Evolutionary conservation across 306 rosid species (phyloP), one percentile per base, ranked within the genome.

Genomic region (Senna siamea): DNA sequence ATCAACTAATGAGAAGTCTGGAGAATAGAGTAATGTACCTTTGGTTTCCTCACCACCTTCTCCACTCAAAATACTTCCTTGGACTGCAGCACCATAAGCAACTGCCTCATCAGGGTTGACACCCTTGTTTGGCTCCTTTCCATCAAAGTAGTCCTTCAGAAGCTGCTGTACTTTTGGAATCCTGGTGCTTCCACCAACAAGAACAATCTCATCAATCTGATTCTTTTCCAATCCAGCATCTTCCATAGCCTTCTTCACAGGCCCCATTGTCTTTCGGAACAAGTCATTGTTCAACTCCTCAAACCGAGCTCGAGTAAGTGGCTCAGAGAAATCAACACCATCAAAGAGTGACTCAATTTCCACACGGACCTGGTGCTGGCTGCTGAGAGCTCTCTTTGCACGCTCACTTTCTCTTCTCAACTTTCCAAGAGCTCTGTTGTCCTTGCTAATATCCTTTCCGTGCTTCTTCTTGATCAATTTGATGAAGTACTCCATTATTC

Each of bases 361-460:
- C 81, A 93, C 97, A 3, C 97, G 97, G 87, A 93, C 80, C 61
- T 95, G 99, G 80, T 95, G 99, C 93, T 95, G 99, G 89, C 98
- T 95, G 71, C 99, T 92, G 34, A 95, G 96, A 70, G 99, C 97
- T 81, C 99, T 95, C 91, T 95, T 95, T 70, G 99, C 99, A 19
- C 99, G 92, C 83, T 95, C 99, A 30, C 74, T 61, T 76, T 95
- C 98, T 81, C 99, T 95, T 79, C 98, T 92, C 20, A 95, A 71
- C 84, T 95, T 95, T 3, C 98, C 99, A 78, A 95, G 89, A 47
- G 99, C 97, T 78, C 96, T 92, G 75, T 92, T 95, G 87, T 95
- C 99, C 93, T 90, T 95, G 95, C 97, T 85, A 73, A 95, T 92
- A 75, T 95, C 99, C 86, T 90, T 95, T 56, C 89, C 89, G 3